Conservation (phyloP, 2,329 filamentous ascomycete species). For the Cladosporium sp. region DNA sequence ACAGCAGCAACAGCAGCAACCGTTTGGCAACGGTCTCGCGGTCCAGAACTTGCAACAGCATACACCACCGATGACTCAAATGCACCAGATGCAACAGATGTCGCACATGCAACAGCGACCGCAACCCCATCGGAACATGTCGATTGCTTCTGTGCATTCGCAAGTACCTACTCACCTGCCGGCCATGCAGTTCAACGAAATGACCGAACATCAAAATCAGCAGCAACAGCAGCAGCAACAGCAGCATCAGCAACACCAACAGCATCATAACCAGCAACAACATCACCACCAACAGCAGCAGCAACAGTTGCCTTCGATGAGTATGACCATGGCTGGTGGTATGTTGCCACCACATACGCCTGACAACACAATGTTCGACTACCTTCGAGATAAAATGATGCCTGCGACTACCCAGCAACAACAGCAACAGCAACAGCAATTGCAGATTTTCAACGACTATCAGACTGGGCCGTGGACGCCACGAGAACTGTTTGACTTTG, state of each 20-base stretch:
- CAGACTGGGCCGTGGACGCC: constrained; percentile 38
- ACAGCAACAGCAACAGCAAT: constrained; percentile 17
- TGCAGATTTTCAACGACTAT: constrained; percentile 30
- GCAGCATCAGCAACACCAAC: constrained; percentile 4
- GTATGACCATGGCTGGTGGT: constrained; percentile 24
- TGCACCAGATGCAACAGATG: constrained; percentile 21
- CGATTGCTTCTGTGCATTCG: neutral
- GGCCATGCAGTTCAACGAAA: constrained; percentile 20
- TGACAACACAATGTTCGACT: constrained; percentile 30
- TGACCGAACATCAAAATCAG: constrained; percentile 18
- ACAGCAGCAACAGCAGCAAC: constrained; percentile 20
- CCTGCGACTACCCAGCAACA: constrained; percentile 17
- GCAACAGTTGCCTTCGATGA: constrained; percentile 20
- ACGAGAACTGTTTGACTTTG: constrained; percentile 42
- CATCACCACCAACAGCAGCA: constrained; percentile 20
- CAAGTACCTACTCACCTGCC: constrained; percentile 14
- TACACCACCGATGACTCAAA: constrained; percentile 8
- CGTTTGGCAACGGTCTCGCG: constrained; percentile 8
- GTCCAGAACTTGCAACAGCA: constrained; percentile 11
- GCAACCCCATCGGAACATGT: neutral
- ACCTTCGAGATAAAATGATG: constrained; percentile 32
- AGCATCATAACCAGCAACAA: constrained; percentile 11
- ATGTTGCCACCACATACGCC: constrained; percentile 28
- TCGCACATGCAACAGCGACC: constrained; percentile 21
- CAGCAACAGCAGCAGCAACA: constrained; percentile 15